Conservation (phyloP, 345 rosid genomes). For the Hevea brasiliensis region DNA sequence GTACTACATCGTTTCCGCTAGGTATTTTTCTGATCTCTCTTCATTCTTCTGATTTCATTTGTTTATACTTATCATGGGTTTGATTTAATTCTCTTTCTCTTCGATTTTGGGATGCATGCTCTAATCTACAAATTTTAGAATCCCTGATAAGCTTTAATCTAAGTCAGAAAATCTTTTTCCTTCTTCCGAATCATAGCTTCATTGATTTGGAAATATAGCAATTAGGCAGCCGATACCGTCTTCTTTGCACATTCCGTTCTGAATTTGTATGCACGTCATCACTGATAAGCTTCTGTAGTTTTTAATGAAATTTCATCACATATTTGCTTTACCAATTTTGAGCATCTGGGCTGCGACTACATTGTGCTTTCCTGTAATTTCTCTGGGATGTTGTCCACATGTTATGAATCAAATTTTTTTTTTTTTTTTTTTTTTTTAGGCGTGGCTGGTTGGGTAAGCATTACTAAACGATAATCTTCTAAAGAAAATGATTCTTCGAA, state of each 20-base stretch:
- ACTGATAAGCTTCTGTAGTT: neutral
- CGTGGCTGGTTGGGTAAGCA: too few relatives aligned
- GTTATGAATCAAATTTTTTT: neutral
- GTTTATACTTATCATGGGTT: neutral
- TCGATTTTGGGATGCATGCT: neutral
- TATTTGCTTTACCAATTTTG: neutral
- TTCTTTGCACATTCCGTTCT: neutral
- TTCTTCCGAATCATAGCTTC: neutral
- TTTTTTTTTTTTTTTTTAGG: too few relatives aligned
- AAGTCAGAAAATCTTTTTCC: neutral
- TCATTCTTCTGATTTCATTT: neutral
- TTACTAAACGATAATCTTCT: too few relatives aligned
- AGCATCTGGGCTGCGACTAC: neutral
- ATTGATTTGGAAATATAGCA: neutral
- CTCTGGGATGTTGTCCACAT: neutral
- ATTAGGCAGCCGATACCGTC: neutral
- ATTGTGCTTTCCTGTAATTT: neutral
- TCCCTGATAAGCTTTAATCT: neutral
- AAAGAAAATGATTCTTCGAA: neutral
- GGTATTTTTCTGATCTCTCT: conserved; percentile 38
- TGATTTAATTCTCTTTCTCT: neutral
- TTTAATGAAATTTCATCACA: neutral
- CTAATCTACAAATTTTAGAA: neutral
- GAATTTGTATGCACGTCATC: neutral
- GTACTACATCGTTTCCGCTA: conserved; percentile 68